Base-by-base conservation (phyloP, 805 yeast genomes). In the Candida hungchunana region DNA sequence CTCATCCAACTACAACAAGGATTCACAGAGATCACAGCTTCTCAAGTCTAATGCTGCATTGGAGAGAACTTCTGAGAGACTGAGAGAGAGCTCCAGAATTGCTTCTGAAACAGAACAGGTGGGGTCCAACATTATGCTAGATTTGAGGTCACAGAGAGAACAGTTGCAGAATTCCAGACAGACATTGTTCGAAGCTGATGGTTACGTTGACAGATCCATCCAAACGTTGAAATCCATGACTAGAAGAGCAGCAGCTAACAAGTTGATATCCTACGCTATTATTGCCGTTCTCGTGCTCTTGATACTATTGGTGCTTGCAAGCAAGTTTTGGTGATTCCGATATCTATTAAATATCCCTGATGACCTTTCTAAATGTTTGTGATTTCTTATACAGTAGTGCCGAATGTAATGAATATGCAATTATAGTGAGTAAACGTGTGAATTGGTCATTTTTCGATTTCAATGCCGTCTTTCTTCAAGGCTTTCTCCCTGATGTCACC, bases 21-120 rank as follows among this genome's bases (percentile, higher is more conserved):
- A 78, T 47, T 62, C 66, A 16, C 97, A 93, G 60, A 75, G 97
- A 33, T 87, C 83, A 50, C 85, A 82, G 48, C 67, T 93, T 30
- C 67, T 93, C 39, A 71, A 75, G 35, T 85, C 85, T 43, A 85
- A 85, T 52, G 80, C 87, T 2, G 71, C 93, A 4, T 69, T 93
- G 40, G 95, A 86, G 47, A 71, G 93, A 46, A 75, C 94, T 2
- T 74, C 87, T 2, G 90, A 89, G 44, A 73, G 96, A 49, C 69
- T 93, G 31, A 72, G 82, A 41, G 97, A 93, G 31, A 82, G 93
- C 15, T 94, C 90, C 44, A 71, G 97, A 48, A 69, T 88, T 3
- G 98, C 97, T 6, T 67, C 83, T 34, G 98, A 93, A 50, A 88
- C 98, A 0, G 98, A 93, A 60, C 70, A 71, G 21, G 78, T 93